Percentiles rank a stretch among this genome's conserved stretches.
Evolutionary conservation across 169 alveolate species (phyloP).

Genomic region (Amoebophrya sp.): DNA sequence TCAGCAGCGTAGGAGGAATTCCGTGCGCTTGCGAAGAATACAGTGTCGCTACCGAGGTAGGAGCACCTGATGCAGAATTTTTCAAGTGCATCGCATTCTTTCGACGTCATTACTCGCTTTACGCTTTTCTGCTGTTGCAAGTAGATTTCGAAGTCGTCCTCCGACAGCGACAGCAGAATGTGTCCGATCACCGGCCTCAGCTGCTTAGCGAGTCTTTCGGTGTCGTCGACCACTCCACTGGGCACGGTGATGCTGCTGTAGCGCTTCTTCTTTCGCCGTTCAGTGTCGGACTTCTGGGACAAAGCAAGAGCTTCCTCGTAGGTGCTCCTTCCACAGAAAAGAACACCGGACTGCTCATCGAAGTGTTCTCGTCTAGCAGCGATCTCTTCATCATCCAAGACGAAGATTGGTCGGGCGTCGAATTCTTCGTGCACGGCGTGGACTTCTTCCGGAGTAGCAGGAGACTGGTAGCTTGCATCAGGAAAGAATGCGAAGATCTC

Average conservation of each 20-base stretch:
- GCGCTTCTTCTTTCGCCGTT: background rate
- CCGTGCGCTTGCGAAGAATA: background rate
- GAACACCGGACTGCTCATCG: background rate
- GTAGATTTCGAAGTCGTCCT: background rate
- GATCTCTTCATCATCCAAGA: background rate
- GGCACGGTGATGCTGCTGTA: background rate
- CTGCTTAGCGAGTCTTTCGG: background rate
- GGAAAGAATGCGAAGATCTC: background rate
- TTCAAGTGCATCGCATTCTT: background rate
- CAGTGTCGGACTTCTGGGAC: background rate
- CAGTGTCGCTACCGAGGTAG: background rate
- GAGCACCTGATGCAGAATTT: background rate
- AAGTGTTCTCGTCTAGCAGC: background rate
- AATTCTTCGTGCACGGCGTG: background rate
- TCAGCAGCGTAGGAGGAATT: background rate
- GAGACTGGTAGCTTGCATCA: background rate
- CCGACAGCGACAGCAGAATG: background rate
- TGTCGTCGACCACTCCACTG: background rate
- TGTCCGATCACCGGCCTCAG: background rate
- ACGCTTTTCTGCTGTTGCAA: background rate
- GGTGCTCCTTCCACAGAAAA: background rate
- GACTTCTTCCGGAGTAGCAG: too few relatives aligned
- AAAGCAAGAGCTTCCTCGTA: background rate
- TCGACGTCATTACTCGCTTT: background rate
- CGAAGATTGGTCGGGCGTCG: background rate